phyloP scores from a whole-genome alignment of 1,139 yeast genomes.

The Ogataea hybrid region DNA sequence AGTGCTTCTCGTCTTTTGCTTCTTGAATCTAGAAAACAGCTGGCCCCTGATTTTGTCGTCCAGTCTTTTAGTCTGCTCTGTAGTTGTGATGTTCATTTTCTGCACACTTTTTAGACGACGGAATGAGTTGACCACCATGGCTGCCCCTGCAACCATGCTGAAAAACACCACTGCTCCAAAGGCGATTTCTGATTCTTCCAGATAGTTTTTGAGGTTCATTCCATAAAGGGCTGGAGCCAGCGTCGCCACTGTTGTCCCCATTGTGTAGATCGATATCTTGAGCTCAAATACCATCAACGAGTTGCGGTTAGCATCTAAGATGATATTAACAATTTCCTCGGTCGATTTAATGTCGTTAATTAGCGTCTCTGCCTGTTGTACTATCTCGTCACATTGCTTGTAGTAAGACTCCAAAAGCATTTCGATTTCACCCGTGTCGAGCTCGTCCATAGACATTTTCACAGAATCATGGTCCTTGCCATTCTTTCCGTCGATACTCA shows the following conservation, averaged over 20 bases:
- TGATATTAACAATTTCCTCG: conserved; percentile 94
- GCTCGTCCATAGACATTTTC: conserved; percentile 5
- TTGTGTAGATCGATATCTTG: conserved; percentile 78
- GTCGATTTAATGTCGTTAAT: conserved; percentile 87
- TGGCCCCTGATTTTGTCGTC: conserved; percentile 22
- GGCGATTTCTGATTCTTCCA: conserved; percentile 73
- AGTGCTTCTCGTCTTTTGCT: conserved; percentile 24
- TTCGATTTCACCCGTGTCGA: conserved; percentile 74
- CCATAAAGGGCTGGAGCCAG: conserved; percentile 83
- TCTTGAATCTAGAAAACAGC: conserved; percentile 3
- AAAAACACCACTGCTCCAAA: conserved; percentile 58
- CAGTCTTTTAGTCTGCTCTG: conserved; percentile 22
- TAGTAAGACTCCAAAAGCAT: conserved; percentile 91
- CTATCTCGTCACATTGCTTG: conserved; percentile 94
- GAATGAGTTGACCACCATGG: conserved; percentile 44
- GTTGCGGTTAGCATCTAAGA: conserved; percentile 92
- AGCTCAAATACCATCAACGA: conserved; percentile 87
- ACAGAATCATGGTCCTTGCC: background rate
- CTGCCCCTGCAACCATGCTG: conserved; percentile 45
- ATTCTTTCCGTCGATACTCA: conserved; percentile 4
- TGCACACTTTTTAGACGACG: conserved; percentile 46
- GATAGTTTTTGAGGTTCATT: conserved; percentile 88
- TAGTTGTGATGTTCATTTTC: conserved; percentile 44
- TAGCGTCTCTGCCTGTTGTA: conserved; percentile 85
- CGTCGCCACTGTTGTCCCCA: conserved; percentile 81